Conservation (phyloP, 495 filamentous ascomycete genomes). For the Thermothielavioides terrestris region DNA sequence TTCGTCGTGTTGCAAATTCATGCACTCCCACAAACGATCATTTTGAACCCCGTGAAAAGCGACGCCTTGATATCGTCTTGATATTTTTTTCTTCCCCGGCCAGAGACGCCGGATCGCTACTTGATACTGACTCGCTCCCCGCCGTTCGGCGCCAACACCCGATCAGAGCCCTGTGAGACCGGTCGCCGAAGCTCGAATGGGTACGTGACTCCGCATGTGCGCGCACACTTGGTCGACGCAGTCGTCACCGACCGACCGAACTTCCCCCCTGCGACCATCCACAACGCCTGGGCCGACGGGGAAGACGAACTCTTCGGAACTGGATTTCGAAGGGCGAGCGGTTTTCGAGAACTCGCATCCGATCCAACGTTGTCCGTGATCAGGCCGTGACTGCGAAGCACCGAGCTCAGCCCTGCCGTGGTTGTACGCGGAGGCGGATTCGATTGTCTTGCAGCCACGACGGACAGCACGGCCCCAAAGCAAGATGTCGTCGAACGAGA, state of each 20-base stretch:
- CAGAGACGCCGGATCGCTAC: background rate
- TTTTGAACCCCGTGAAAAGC: background rate
- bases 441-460: too few species aligned
- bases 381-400: too few species aligned
- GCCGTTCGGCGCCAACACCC: too few species aligned
- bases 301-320: slow-evolving; percentile 1
- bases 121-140: too few species aligned
- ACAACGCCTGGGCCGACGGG: background rate
- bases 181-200: slow-evolving; percentile 11
- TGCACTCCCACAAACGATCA: slow-evolving; percentile 3
- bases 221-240: background rate
- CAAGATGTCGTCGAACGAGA: slow-evolving; percentile 9
- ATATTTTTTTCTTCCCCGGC: background rate
- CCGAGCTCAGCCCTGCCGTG: too few species aligned
- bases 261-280: background rate
- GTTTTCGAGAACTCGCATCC: background rate
- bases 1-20: slow-evolving; percentile 1
- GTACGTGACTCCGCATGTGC: background rate
- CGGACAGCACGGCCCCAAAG: background rate
- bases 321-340: background rate
- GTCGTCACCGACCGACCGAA: background rate
- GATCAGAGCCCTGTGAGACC: background rate
- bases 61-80: background rate
- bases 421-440: too few species aligned
- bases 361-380: background rate